Percentiles rank a stretch among this genome's conserved stretches.
These are phyloP conservation scores for Zostera marina DNA, from an alignment of 116 monocot species.

Conservation along the genomic window DNA sequence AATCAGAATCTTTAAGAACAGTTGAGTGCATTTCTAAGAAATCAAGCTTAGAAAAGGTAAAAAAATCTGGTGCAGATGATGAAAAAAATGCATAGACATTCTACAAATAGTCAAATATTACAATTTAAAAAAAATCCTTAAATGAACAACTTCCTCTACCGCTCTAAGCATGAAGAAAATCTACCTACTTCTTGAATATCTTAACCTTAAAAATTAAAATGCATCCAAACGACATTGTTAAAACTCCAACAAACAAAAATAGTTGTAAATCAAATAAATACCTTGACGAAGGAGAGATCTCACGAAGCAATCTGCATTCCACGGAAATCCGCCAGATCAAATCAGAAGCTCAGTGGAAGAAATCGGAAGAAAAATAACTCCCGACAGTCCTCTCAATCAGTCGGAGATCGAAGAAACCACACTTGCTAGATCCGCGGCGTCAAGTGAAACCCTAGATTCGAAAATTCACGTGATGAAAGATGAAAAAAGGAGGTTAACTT, in stretches of 20 bases:
- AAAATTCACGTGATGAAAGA: background rate
- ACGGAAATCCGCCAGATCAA: background rate
- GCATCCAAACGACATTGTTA: background rate
- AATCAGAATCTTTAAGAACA: background rate
- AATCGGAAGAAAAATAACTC: background rate
- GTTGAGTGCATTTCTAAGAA: too few species aligned
- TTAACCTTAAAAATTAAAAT: too few species aligned
- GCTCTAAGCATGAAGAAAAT: too few species aligned
- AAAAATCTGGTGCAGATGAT: background rate
- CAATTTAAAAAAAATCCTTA: too few species aligned
- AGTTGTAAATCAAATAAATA: background rate
- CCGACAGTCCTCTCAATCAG: background rate
- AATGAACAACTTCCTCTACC: too few species aligned
- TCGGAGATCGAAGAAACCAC: background rate
- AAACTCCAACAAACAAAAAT: background rate
- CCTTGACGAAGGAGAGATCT: background rate
- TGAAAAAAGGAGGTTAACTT: slow-evolving; percentile 11
- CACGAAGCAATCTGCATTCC: background rate
- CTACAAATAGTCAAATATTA: too few species aligned
- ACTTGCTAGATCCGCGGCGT: background rate
- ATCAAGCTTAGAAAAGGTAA: background rate
- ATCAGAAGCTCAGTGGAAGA: background rate
- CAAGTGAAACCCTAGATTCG: background rate
- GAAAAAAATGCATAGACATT: background rate
- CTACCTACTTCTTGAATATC: too few species aligned